phyloP scores from a whole-genome alignment of 2,329 filamentous ascomycete genomes.

The Aspergillus uvarum region DNA sequence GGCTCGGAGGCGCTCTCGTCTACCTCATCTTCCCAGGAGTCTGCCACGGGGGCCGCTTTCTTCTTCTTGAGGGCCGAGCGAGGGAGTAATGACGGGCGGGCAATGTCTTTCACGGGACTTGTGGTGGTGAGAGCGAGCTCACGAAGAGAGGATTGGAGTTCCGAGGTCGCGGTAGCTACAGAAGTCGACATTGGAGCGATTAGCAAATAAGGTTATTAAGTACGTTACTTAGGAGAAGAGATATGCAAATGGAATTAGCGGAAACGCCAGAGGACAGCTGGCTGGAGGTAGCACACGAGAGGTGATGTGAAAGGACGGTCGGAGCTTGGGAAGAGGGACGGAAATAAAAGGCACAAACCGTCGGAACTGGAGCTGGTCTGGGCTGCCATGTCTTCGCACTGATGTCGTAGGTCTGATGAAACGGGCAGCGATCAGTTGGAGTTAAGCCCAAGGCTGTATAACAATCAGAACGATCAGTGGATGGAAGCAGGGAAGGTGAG shows the following conservation, averaged over 20 bases:
- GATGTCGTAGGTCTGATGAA: not conserved
- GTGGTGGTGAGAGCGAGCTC: constrained; percentile 32
- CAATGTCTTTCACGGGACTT: constrained; percentile 29
- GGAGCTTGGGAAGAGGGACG: not conserved
- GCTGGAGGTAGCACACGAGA: not conserved
- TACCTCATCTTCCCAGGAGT: constrained; percentile 77
- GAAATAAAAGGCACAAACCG: constrained; percentile 17
- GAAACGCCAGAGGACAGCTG: not conserved
- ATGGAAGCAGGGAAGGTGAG: constrained; percentile 12
- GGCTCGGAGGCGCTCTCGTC: constrained; percentile 48
- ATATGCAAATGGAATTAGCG: not conserved
- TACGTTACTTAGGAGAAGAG: not conserved
- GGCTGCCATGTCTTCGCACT: constrained; percentile 11
- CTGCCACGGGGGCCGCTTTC: constrained; percentile 55
- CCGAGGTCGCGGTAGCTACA: constrained; percentile 20
- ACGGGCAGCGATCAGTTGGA: constrained; percentile 5
- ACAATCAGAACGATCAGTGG: not conserved
- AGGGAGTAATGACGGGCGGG: constrained; percentile 22
- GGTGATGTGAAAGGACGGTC: not conserved
- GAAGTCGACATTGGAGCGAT: constrained; percentile 20
- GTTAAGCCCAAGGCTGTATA: not conserved
- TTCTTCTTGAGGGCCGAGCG: constrained; percentile 20
- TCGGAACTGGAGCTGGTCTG: constrained; percentile 15
- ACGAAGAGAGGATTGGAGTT: constrained; percentile 35
- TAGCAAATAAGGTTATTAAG: constrained; percentile 6